A percentile compares a stretch with the other conserved stretches of the same genome.
phyloP scores from a whole-genome alignment of 257 asterid species.

The Cordia subcordata region DNA sequence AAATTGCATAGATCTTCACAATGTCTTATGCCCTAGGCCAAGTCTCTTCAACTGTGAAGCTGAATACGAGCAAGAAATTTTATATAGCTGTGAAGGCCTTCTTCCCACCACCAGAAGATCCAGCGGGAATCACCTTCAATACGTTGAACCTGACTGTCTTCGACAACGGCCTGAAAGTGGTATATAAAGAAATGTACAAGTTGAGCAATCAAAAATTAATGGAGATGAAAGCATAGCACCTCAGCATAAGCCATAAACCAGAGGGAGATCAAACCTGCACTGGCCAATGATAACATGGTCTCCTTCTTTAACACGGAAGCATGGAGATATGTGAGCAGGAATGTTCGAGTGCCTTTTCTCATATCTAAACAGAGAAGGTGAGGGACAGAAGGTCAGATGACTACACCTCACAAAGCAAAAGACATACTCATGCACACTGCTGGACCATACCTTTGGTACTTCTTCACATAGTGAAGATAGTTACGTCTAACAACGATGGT shows the following conservation, averaged over 20 bases:
- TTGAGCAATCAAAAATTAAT: background rate
- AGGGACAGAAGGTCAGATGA: background rate
- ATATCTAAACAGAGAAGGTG: constrained; percentile 31
- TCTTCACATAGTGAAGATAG: constrained; percentile 46
- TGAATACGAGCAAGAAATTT: background rate
- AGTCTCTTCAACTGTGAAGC: no score
- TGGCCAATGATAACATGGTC: constrained; percentile 77
- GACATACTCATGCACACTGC: background rate
- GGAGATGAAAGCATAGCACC: no score
- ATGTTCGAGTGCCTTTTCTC: constrained; percentile 85
- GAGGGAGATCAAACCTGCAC: constrained; percentile 52
- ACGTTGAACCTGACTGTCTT: background rate
- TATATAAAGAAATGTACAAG: background rate
- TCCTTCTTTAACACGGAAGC: constrained; percentile 36
- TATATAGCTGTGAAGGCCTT: background rate
- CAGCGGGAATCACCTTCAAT: constrained; percentile 1
- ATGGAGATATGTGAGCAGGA: constrained; percentile 71
- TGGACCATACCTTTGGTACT: constrained; percentile 35
- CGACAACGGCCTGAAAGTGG: background rate
- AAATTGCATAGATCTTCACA: no score
- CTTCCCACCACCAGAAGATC: constrained; percentile 6
- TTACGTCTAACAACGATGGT: constrained; percentile 43
- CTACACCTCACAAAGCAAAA: background rate
- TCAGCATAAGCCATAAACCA: background rate
- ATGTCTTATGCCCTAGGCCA: no score